Conservation (phyloP, 352 stramenopile species). For the Globisporangium takayamanum region DNA sequence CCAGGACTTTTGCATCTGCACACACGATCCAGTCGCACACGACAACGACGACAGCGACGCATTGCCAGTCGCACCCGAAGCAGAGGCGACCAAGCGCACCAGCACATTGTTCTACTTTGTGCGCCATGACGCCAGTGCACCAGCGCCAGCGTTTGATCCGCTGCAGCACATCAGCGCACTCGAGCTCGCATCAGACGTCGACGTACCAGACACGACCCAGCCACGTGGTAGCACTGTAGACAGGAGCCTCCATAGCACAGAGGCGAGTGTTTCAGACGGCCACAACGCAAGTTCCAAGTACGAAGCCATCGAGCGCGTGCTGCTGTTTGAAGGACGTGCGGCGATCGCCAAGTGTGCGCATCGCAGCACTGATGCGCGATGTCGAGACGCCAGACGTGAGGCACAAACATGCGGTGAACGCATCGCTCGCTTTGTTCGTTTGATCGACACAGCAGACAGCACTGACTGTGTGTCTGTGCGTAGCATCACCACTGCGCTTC, state of each 20-base stretch:
- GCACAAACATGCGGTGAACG: not conserved
- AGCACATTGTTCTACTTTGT: not conserved
- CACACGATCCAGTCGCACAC: constrained; percentile 8
- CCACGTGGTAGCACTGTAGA: not conserved
- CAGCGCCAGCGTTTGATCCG: constrained; percentile 22
- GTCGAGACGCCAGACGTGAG: too few relatives aligned
- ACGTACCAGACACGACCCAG: not conserved
- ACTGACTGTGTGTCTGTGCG: not conserved
- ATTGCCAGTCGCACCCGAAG: not conserved
- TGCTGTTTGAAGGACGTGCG: constrained; percentile 7
- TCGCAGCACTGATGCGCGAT: too few relatives aligned
- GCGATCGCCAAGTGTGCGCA: not conserved
- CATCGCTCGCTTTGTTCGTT: not conserved
- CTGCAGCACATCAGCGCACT: constrained; percentile 29
- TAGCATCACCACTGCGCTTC: not conserved
- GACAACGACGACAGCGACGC: not conserved
- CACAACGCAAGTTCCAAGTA: not conserved
- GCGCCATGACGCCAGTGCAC: not conserved
- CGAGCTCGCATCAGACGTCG: constrained; percentile 18
- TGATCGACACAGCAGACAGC: not conserved
- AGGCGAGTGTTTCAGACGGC: not conserved
- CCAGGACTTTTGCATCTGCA: constrained; percentile 17
- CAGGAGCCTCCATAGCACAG: not conserved
- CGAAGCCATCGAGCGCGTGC: constrained; percentile 2
- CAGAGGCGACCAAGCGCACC: not conserved